phyloP scores from a whole-genome alignment of 2,329 filamentous ascomycete genomes.

The Cladosporium sp. region DNA sequence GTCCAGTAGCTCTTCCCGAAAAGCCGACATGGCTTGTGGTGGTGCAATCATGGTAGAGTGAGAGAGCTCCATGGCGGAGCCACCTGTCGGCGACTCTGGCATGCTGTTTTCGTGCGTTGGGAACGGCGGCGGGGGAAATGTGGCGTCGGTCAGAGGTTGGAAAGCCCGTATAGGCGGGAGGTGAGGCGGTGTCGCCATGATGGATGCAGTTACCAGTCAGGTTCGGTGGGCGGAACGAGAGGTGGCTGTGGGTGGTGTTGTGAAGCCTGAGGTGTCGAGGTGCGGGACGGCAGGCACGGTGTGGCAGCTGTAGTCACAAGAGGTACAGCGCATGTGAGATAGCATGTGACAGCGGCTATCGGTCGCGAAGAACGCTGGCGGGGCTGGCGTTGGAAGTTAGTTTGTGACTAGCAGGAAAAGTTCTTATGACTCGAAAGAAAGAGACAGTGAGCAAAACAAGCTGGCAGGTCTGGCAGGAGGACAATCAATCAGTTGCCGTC shows the following conservation, averaged over 20 bases:
- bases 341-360: constrained; percentile 5
- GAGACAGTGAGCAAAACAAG: neutral
- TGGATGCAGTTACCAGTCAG: neutral
- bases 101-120: constrained; percentile 5
- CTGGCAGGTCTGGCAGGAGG: neutral
- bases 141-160: constrained; percentile 12
- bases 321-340: constrained; percentile 6
- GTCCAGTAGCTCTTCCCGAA: constrained; percentile 9
- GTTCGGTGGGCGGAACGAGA: neutral
- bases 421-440: neutral
- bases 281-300: neutral
- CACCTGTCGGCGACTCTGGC: constrained; percentile 9
- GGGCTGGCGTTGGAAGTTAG: neutral
- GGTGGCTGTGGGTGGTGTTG: neutral
- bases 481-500: neutral
- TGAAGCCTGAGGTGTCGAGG: neutral
- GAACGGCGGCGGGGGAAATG: constrained; percentile 12
- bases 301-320: neutral
- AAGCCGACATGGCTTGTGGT: constrained; percentile 3
- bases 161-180: constrained; percentile 16
- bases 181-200: constrained; percentile 16
- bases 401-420: neutral
- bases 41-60: constrained; percentile 18
- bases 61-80: constrained; percentile 16
- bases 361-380: neutral